These are phyloP conservation scores for Kwoniella botswanensis DNA, from an alignment of 768 basidiomycete genomes.

Conservation along the genomic window DNA sequence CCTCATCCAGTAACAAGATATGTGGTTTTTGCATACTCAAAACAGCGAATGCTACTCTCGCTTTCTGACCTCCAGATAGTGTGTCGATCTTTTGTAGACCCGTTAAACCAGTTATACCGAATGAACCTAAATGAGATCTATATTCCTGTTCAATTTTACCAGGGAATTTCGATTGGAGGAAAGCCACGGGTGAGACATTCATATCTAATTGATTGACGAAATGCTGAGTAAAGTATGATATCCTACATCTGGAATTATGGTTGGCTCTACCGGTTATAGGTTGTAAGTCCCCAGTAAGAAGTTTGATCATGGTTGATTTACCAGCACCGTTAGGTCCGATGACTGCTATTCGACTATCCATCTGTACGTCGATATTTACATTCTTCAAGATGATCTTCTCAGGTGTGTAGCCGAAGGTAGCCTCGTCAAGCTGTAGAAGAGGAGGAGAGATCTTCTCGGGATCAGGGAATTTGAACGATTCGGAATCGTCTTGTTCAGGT, in stretches of 20 bases:
- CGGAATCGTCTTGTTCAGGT: conserved; percentile 88
- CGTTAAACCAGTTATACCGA: conserved; percentile 96
- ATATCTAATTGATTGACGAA: conserved; percentile 90
- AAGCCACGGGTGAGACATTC: conserved; percentile 87
- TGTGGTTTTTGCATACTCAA: conserved; percentile 88
- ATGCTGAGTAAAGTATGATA: conserved; percentile 63
- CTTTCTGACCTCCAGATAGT: conserved; percentile 93
- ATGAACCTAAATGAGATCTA: conserved; percentile 89
- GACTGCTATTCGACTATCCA: conserved; percentile 94
- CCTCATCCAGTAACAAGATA: conserved; percentile 91
- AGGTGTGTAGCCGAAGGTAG: conserved; percentile 81
- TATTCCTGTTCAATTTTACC: conserved; percentile 97
- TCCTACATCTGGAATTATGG: conserved; percentile 86
- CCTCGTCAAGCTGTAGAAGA: conserved; percentile 85
- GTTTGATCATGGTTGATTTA: conserved; percentile 96
- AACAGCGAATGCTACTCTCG: conserved; percentile 88
- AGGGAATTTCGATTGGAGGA: conserved; percentile 88
- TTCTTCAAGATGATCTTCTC: conserved; percentile 77
- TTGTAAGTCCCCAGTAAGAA: conserved; percentile 81
- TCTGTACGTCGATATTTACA: conserved; percentile 85
- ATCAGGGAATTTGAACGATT: conserved; percentile 96
- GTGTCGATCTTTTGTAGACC: conserved; percentile 85
- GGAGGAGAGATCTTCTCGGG: conserved; percentile 98
- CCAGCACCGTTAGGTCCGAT: conserved; percentile 95
- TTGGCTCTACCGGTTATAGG: conserved; percentile 79